A percentile compares a stretch with the other conserved stretches of the same genome.
These are phyloP conservation scores for Fusarium sp. DNA, from an alignment of 2,329 filamentous ascomycete genomes.

Conservation along the genomic window DNA sequence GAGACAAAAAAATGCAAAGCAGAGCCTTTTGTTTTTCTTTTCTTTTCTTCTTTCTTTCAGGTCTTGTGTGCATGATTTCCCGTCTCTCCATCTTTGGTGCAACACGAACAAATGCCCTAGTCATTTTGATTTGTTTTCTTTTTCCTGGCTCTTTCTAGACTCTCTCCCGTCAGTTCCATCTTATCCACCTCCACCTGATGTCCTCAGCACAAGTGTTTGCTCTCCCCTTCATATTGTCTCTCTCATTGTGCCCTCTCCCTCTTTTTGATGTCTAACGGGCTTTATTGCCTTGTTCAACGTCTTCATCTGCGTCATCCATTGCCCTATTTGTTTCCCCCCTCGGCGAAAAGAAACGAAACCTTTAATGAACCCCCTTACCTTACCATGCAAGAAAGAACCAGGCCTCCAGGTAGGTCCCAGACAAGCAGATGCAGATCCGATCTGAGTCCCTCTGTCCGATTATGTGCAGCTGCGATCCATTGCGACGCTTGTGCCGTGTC, in stretches of 20 bases:
- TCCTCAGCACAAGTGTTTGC: conserved; percentile 6
- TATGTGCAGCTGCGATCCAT: conserved; percentile 12
- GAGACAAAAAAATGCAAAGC: conserved; percentile 1
- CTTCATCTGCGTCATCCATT: conserved; percentile 17
- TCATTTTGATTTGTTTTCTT: neutral
- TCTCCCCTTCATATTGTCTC: neutral
- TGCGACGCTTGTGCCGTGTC: neutral
- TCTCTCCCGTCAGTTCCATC: conserved; percentile 11
- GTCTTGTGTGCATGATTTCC: neutral
- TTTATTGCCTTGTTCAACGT: conserved; percentile 17
- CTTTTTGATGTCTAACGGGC: conserved; percentile 11
- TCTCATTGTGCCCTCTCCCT: conserved; percentile 7
- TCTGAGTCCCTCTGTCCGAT: conserved; percentile 23
- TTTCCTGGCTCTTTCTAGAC: conserved; percentile 6
- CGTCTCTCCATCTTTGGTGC: neutral
- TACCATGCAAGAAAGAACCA: conserved; percentile 31
- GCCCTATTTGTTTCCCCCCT: conserved; percentile 26
- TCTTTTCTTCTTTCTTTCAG: neutral
- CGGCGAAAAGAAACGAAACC: conserved; percentile 32
- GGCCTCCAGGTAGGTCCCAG: conserved; percentile 13
- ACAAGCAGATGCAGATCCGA: conserved; percentile 33
- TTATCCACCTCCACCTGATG: conserved; percentile 1
- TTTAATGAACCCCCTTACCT: conserved; percentile 32
- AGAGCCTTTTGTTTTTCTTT: neutral
- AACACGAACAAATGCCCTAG: neutral